Percentiles rank a stretch among this genome's conserved stretches.
phyloP scores from a whole-genome alignment of 805 yeast species.

The Candida xyloterini region DNA sequence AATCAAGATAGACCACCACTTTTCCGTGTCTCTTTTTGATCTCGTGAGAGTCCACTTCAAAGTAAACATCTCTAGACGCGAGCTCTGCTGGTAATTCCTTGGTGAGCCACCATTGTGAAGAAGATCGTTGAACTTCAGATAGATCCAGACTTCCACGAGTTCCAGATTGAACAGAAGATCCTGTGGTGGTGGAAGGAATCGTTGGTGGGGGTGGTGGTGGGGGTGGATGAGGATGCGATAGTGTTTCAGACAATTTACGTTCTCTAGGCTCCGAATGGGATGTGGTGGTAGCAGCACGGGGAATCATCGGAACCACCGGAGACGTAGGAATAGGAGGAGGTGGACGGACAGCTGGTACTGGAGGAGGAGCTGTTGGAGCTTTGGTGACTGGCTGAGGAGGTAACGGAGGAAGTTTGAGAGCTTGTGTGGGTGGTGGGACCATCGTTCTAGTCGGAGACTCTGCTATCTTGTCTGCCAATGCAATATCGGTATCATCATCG shows the following conservation, averaged over 20 bases:
- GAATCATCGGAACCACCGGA: slow-evolving; percentile 22
- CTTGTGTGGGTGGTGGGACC: slow-evolving; percentile 11
- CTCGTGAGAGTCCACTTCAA: slow-evolving; percentile 61
- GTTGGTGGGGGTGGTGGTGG: slow-evolving; percentile 20
- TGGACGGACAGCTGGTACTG: slow-evolving; percentile 4
- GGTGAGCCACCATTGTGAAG: slow-evolving; percentile 63
- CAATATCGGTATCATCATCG: slow-evolving; percentile 49
- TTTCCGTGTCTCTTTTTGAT: slow-evolving; percentile 58
- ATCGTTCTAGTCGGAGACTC: slow-evolving; percentile 6
- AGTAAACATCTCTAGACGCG: slow-evolving; percentile 45
- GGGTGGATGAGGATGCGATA: slow-evolving; percentile 7
- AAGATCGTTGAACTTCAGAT: slow-evolving; percentile 20
- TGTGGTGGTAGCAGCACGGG: slow-evolving; percentile 22
- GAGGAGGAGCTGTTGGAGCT: slow-evolving; percentile 14
- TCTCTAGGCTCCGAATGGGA: slow-evolving; percentile 18
- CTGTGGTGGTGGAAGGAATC: slow-evolving; percentile 18
- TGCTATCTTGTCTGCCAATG: slow-evolving; percentile 12
- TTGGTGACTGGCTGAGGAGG: slow-evolving; percentile 21
- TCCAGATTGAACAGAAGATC: slow-evolving; percentile 15
- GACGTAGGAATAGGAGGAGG: slow-evolving; percentile 10
- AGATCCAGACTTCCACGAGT: slow-evolving; percentile 13
- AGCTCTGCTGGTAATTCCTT: slow-evolving; percentile 56
- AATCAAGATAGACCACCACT: slow-evolving; percentile 50
- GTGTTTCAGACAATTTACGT: slow-evolving; percentile 23
- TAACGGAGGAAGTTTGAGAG: slow-evolving; percentile 8